Evolutionary conservation across 305 asterid genomes (phyloP), one percentile per base, ranked within the genome.

Genomic region (Fraxinus xanthoxyloides): DNA sequence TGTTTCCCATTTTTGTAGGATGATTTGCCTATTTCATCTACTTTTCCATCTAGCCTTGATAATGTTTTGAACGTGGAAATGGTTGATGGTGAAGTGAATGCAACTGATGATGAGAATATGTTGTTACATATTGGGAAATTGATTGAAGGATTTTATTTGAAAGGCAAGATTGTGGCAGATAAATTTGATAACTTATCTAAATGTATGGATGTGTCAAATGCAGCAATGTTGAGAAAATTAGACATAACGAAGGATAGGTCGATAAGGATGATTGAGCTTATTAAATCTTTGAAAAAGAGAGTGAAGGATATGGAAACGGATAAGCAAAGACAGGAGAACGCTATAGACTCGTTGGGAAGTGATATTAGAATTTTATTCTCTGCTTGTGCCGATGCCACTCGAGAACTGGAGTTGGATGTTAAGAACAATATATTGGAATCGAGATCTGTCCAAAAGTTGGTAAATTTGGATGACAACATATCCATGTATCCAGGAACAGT

Each of bases 381-480:
- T 85, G 93, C 97, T 87, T 96, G 97, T 86, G 48, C 86, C 56
- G 89, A 89, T 89, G 95, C 93, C 87, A 87, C 92, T 80, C 81
- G 84, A 67, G 90, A 81, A 63, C 87, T 94, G 87, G 91, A 89
- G 80, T 83, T 82, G 80, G 89, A 90, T 74, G 77, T 82, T 21
- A 86, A 84, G 56, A 86, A 89, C 84, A 84, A 83, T 86, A 63
- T 86, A 24, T 84, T 85, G 6, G 90, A 80, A 75, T 84, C 86
- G 81, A 87, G 88, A 84, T 89, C 93, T 77, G 78, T 82, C 72
- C 81, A 77, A 67, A 85, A 82, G 79, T 76, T 82, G 85, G 90
- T 83, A 63, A 85, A 87, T 79, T 78, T 88, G 72, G 89, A 89
- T 73, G 88, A 83, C 76, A 86, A 13, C 73, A 81, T 76, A 69